A percentile compares a stretch with the other conserved stretches of the same genome.
Conservation (phyloP, 108 stramenopile genomes). For the Stephanodiscus triporus region DNA sequence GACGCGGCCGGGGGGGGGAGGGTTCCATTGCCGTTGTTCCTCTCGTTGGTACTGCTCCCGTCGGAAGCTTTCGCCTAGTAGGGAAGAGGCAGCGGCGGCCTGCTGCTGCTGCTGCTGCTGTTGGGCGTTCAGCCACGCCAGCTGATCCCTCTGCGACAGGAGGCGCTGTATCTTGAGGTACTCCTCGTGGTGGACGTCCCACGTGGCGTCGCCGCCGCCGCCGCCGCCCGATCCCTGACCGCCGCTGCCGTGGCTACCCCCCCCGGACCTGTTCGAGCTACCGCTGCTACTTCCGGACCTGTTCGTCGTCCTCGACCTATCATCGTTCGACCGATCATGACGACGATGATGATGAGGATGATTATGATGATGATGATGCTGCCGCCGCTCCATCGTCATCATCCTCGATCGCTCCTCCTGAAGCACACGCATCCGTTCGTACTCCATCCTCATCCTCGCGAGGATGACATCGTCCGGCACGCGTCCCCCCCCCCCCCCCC, state of each 20-base stretch:
- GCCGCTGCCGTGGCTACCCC: constrained; percentile 29
- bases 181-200: too few species aligned
- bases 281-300: not conserved
- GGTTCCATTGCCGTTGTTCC: too few species aligned
- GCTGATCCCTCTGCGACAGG: constrained; percentile 17
- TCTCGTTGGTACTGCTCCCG: constrained; percentile 22
- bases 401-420: not conserved
- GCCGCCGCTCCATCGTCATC: not conserved
- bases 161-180: constrained; percentile 9
- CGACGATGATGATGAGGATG: too few species aligned
- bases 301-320: not conserved
- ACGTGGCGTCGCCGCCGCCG: constrained; percentile 11
- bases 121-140: constrained; percentile 10
- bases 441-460: not conserved
- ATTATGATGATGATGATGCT: constrained; percentile 16
- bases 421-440: not conserved
- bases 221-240: constrained; percentile 1
- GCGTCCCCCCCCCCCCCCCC: not conserved
- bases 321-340: not conserved
- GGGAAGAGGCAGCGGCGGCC: constrained; percentile 18
- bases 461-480: not conserved
- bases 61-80: constrained; percentile 16
- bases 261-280: not conserved
- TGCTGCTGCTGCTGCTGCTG: constrained; percentile 25
- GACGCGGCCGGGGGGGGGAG: not conserved